Evolutionary conservation across 805 yeast genomes (phyloP), one percentile per base, ranked within the genome.

Genomic region (Metschnikowia orientalis): DNA sequence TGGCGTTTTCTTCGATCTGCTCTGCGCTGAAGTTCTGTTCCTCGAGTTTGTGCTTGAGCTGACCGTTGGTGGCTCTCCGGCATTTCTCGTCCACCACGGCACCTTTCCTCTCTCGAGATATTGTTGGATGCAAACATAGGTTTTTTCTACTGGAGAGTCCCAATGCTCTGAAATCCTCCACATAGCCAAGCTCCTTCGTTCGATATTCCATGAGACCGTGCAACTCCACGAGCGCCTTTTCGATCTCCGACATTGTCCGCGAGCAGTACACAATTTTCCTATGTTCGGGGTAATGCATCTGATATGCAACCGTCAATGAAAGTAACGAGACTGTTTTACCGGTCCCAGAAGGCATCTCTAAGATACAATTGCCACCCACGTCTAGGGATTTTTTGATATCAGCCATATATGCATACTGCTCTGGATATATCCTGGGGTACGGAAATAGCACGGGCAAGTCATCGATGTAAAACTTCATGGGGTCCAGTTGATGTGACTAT

Each of bases 281-380:
- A 53, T 87, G 95, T 51, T 90, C 97, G 7, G 96, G 95, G 56
- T 90, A 89, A 67, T 75, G 76, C 85, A 86, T 79, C 57, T 92
- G 99, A 59, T 92, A 92, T 9, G 98, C 95, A 28, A 92, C 87
- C 0, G 97, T 87, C 27, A 92, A 62, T 0, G 97, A 87, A 18
- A 92, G 67, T 54, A 92, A 69, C 1, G 97, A 88, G 3, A 92
- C 84, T 23, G 99, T 92, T 57, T 92, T 92, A 26, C 99, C 99
- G 3, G 99, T 92, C 4, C 99, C 99, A 5, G 99, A 92, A 47
- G 99, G 99, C 99, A 92, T 92, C 63, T 92, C 99, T 52, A 92
- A 60, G 34, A 92, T 88, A 60, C 96, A 84, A 54, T 89, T 89
- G 8, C 98, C 98, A 2, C 97, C 97, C 1, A 83, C 95, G 67